phyloP scores from a whole-genome alignment of 345 rosid genomes.

The Rubroshorea leprosula region DNA sequence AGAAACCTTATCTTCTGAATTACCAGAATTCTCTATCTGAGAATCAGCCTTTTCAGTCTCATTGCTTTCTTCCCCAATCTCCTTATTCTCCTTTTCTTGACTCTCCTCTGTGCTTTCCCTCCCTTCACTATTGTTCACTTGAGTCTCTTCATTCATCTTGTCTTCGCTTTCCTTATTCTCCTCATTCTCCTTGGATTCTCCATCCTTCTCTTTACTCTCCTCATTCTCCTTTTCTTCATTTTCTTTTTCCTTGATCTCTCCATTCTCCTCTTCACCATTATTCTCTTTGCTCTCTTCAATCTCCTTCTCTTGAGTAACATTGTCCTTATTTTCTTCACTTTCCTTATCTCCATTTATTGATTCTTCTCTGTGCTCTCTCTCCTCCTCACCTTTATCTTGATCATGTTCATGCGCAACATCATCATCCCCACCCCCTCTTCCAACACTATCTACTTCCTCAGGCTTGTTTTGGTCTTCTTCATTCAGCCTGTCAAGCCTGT shows the following conservation, averaged over 20 bases:
- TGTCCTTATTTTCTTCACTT: constrained; percentile 17
- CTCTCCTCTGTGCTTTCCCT: constrained; percentile 9
- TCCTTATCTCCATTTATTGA: constrained; percentile 24
- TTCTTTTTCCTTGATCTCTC: constrained; percentile 4
- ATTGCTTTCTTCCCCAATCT: constrained; percentile 14
- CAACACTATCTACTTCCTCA: neutral
- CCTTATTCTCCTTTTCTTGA: constrained; percentile 16
- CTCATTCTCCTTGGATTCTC: constrained; percentile 11
- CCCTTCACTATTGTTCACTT: constrained; percentile 7
- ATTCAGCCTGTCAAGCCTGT: constrained; percentile 24
- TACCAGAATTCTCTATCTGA: constrained; percentile 23
- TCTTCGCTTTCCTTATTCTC: constrained; percentile 10
- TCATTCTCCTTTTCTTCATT: constrained; percentile 14
- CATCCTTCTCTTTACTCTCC: too few species aligned
- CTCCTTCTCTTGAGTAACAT: constrained; percentile 13
- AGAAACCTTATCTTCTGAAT: constrained; percentile 29
- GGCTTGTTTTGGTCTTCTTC: constrained; percentile 6
- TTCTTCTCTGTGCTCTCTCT: constrained; percentile 25
- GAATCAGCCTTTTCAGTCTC: constrained; percentile 16
- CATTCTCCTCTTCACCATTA: constrained; percentile 1
- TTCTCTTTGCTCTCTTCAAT: constrained; percentile 20
- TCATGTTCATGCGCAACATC: neutral
- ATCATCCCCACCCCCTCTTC: neutral
- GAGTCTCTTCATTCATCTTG: constrained; percentile 17
- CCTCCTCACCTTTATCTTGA: constrained; percentile 26